Evolutionary conservation across 2,329 filamentous ascomycete species (phyloP).

Genomic region (Bipolaris gigantea): DNA sequence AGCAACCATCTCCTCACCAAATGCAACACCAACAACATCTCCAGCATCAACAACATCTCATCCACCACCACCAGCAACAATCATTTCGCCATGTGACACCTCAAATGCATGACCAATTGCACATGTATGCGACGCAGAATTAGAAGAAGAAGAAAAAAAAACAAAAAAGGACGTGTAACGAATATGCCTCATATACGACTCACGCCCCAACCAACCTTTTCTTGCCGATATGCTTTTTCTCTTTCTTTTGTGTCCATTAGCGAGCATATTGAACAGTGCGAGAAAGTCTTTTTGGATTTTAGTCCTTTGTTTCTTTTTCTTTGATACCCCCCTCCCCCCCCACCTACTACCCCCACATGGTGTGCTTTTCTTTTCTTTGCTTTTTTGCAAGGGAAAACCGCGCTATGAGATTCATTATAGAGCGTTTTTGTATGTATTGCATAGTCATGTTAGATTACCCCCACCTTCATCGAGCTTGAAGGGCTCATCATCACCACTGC

Average conservation of each 20-base stretch:
- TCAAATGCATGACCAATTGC: conserved; percentile 29
- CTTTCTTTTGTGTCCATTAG: conserved; percentile 10
- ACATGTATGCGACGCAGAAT: conserved; percentile 28
- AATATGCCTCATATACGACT: conserved; percentile 5
- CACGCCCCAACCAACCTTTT: not conserved
- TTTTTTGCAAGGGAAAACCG: not conserved
- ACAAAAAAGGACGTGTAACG: conserved; percentile 8
- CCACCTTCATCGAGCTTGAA: too few relatives aligned
- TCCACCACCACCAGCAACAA: conserved; percentile 24
- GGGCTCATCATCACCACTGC: too few relatives aligned
- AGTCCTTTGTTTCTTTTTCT: conserved; percentile 3
- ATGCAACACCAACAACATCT: conserved; percentile 21
- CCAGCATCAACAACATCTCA: conserved; percentile 28
- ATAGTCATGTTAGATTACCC: too few relatives aligned
- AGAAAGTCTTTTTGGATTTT: conserved; percentile 7
- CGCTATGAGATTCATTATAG: too few relatives aligned
- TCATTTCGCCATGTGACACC: conserved; percentile 21
- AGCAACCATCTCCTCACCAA: conserved; percentile 9
- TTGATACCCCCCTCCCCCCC: not conserved
- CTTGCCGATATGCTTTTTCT: not conserved
- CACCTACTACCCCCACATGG: not conserved
- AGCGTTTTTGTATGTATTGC: too few relatives aligned
- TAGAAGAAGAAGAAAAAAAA: conserved; percentile 8
- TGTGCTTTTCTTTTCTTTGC: not conserved
- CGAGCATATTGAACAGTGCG: conserved; percentile 19